These are phyloP conservation scores for Areca catechu DNA, from an alignment of 176 grass and related monocot genomes.

Conservation along the genomic window DNA sequence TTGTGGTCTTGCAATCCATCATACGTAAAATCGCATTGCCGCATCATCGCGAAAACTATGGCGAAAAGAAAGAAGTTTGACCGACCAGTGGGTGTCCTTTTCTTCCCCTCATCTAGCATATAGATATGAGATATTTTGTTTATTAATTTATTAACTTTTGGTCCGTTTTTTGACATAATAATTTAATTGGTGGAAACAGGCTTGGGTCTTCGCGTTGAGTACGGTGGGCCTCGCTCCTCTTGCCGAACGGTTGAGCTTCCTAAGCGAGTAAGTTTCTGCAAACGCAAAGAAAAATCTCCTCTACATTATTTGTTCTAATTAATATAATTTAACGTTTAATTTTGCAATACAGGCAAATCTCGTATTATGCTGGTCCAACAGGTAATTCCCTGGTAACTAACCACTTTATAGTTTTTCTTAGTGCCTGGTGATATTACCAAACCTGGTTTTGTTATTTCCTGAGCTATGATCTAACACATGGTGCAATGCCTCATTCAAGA, in stretches of 20 bases:
- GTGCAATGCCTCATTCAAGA: too few relatives aligned
- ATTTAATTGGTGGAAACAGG: conserved; percentile 16
- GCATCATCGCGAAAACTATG: too few relatives aligned
- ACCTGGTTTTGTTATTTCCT: not conserved
- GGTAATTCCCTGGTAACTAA: conserved; percentile 18
- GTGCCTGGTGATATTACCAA: not conserved
- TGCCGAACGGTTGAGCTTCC: conserved; percentile 68
- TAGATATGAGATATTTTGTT: not conserved
- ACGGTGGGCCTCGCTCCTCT: conserved; percentile 49
- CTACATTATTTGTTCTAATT: not conserved
- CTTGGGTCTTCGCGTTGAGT: conserved; percentile 60
- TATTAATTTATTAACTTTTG: not conserved
- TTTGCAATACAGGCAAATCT: conserved; percentile 35
- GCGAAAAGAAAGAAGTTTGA: too few relatives aligned
- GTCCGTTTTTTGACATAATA: not conserved
- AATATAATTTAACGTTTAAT: not conserved
- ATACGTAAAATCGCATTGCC: too few relatives aligned
- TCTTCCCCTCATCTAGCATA: not conserved
- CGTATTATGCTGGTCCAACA: conserved; percentile 41
- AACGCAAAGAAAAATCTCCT: too few relatives aligned
- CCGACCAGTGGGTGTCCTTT: not conserved
- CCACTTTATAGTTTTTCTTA: not conserved
- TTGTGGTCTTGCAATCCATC: too few relatives aligned
- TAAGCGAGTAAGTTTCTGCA: conserved; percentile 49
- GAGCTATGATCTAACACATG: too few relatives aligned